Base-by-base conservation (phyloP, 2,329 filamentous ascomycete species). In the Aspergillus phoenicis region DNA sequence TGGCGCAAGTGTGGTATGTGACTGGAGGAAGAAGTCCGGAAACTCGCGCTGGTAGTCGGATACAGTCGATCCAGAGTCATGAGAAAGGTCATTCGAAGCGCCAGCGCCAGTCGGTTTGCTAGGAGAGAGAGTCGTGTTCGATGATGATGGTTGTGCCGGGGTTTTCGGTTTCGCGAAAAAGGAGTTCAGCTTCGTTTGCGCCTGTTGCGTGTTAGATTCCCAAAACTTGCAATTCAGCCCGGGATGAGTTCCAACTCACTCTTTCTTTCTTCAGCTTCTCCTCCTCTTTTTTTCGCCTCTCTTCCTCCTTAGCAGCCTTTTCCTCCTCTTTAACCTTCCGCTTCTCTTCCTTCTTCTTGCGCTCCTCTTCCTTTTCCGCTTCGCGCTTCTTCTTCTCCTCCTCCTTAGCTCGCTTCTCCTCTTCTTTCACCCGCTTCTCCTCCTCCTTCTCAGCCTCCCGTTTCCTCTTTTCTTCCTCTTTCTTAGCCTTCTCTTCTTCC, bases 11-110 rank as follows among this genome's bases (percentile, higher is more conserved):
- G 78, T 85, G 1, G 91, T 90, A 69, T 91, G 84, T 2, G 87
- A 83, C 61, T 91, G 89, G 49, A 95, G 71, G 64, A 90, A 93
- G 74, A 97, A 98, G 0, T 91, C 88, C 33, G 92, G 84, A 70
- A 98, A 98, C 38, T 83, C 80, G 66, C 86, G 87, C 17, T 90
- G 80, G 66, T 91, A 93, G 48, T 86, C 83, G 0, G 84, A 82
- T 24, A 77, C 68, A 4, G 70, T 55, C 5, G 70, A 66, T 57
- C 71, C 64, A 7, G 65, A 30, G 24, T 72, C 68, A 41, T 68
- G 65, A 17, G 66, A 58, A 2, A 59, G 17, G 8, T 64, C 58
- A 8, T 60, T 61, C 13, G 61, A n/a, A 20, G 53, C n/a, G 11
- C 61, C 62, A 43, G 64, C 64, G 10, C 36, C 24, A 0, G 64